Evolutionary conservation across 371 early-diverging fungal species (phyloP).

Genomic region (Mucor lusitanicus): DNA sequence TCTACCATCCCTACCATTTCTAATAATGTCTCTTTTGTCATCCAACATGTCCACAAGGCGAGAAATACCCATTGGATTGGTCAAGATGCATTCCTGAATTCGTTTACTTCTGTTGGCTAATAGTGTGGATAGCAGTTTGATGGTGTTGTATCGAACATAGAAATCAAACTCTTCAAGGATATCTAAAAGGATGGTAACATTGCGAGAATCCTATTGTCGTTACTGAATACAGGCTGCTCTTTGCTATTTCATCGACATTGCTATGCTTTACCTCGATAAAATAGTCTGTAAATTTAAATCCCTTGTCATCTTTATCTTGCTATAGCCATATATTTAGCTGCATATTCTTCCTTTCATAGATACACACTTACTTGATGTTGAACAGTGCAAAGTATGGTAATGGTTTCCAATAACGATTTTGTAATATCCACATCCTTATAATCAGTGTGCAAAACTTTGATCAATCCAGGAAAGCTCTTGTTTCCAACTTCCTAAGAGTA

Average conservation of each 20-base stretch:
- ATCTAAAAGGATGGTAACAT: slow-evolving; percentile 81
- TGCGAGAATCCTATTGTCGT: slow-evolving; percentile 60
- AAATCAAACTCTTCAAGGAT: slow-evolving; percentile 90
- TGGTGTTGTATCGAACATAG: slow-evolving; percentile 88
- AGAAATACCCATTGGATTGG: slow-evolving; percentile 88
- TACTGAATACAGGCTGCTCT: not conserved
- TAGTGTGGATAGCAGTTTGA: slow-evolving; percentile 82
- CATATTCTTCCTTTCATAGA: not conserved
- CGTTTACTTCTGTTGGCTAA: slow-evolving; percentile 63
- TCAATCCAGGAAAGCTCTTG: slow-evolving; percentile 71
- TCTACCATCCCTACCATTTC: slow-evolving; percentile 74
- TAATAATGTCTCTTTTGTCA: slow-evolving; percentile 90
- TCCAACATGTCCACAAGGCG: slow-evolving; percentile 91
- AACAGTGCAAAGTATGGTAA: slow-evolving; percentile 76
- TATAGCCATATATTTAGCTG: slow-evolving; percentile 2
- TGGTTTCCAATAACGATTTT: slow-evolving; percentile 83
- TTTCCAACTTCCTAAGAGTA: slow-evolving; percentile 78
- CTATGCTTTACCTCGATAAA: slow-evolving; percentile 47
- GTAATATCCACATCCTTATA: slow-evolving; percentile 80
- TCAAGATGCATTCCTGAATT: slow-evolving; percentile 85
- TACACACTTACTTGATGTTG: slow-evolving; percentile 29
- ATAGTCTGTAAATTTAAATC: slow-evolving; percentile 50
- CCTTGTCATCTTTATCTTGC: slow-evolving; percentile 43
- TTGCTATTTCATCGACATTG: not conserved
- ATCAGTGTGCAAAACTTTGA: slow-evolving; percentile 76